phyloP scores from a whole-genome alignment of 2,329 filamentous ascomycete species.

The Fusarium armeniacum region DNA sequence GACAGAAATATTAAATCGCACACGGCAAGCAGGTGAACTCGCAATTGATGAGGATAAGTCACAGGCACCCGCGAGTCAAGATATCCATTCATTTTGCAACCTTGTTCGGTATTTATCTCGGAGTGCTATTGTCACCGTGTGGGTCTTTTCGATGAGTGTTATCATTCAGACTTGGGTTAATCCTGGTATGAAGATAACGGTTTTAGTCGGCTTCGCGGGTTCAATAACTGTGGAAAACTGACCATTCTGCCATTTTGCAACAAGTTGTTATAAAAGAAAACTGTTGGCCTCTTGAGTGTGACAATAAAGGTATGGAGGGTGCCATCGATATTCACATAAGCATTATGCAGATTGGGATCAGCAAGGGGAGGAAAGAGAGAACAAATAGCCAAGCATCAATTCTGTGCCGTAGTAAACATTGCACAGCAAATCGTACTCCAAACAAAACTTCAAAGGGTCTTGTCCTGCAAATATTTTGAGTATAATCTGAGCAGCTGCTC shows the following conservation, averaged over 20 bases:
- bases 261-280: background rate
- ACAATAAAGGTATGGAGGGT: too few relatives aligned
- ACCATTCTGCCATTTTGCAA: background rate
- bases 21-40: rapidly evolving
- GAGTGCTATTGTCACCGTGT: background rate
- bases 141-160: background rate
- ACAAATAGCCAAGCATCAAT: background rate
- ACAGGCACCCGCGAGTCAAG: background rate
- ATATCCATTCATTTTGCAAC: background rate
- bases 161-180: background rate
- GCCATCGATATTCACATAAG: background rate
- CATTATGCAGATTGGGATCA: background rate
- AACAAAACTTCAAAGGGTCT: background rate
- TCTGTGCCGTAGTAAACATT: background rate
- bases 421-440: background rate
- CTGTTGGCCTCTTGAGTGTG: rapidly evolving
- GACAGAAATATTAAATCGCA: background rate
- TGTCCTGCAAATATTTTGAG: too few relatives aligned
- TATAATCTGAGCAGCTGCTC: background rate
- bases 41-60: background rate
- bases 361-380: background rate
- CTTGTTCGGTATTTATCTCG: background rate
- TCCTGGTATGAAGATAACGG: background rate
- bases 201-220: background rate
- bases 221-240: rapidly evolving